Conservation (phyloP, 805 yeast species). For the Priceomyces haplophilus region DNA sequence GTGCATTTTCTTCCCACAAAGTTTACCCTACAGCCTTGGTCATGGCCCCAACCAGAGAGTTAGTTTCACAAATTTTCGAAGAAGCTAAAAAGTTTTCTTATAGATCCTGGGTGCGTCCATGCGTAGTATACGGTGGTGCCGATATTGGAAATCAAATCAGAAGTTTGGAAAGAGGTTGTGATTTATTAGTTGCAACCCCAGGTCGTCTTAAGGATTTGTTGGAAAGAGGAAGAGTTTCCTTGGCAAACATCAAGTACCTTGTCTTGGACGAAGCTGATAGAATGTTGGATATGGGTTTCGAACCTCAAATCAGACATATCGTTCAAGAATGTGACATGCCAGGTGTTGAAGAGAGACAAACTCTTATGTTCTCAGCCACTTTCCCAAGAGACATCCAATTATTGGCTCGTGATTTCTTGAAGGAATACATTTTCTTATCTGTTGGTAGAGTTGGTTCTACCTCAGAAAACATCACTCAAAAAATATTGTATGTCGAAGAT, state of each 20-base stretch:
- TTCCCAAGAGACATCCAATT: slow-evolving; percentile 97
- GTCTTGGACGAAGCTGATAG: slow-evolving; percentile 99
- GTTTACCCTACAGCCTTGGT: slow-evolving; percentile 93
- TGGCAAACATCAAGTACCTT: slow-evolving; percentile 85
- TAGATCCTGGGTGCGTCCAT: slow-evolving; percentile 97
- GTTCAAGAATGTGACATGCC: slow-evolving; percentile 99
- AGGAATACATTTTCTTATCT: slow-evolving; percentile 90
- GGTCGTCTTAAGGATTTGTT: slow-evolving; percentile 96
- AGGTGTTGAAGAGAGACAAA: slow-evolving; percentile 83
- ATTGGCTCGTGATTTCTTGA: slow-evolving; percentile 95
- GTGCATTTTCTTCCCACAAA: slow-evolving; percentile 62
- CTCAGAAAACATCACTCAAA: slow-evolving; percentile 96
- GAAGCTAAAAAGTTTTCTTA: slow-evolving; percentile 94
- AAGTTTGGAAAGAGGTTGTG: slow-evolving; percentile 91
- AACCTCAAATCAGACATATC: slow-evolving; percentile 97
- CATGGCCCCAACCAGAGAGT: slow-evolving; percentile 98
- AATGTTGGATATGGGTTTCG: slow-evolving; percentile 99
- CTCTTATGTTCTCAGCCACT: slow-evolving; percentile 98
- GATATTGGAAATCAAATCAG: slow-evolving; percentile 85
- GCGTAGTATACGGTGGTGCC: slow-evolving; percentile 98
- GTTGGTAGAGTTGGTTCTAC: slow-evolving; percentile 99
- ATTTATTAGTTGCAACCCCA: slow-evolving; percentile 95
- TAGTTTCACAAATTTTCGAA: slow-evolving; percentile 93
- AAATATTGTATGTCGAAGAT: slow-evolving; percentile 84
- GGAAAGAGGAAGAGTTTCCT: slow-evolving; percentile 91